Percentiles rank a stretch among this genome's conserved stretches.
Evolutionary conservation across 176 grass and related monocot species (phyloP).

Genomic region (Carex kokanica): DNA sequence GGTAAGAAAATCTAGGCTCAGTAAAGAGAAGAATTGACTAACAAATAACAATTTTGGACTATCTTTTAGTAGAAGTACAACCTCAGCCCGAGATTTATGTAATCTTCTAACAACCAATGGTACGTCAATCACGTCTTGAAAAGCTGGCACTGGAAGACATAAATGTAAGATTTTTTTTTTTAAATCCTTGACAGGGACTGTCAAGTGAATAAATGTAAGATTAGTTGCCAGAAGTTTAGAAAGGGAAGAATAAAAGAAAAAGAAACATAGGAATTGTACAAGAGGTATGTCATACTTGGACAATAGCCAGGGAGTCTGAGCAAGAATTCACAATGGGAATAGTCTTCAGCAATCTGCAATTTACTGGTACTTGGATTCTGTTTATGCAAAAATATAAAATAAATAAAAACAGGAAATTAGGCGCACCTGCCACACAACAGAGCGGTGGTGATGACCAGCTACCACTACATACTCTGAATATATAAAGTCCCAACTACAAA

Average conservation of each 20-base stretch:
- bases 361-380: neutral
- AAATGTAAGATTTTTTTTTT: slow-evolving; percentile 14
- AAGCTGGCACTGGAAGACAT: slow-evolving; percentile 76
- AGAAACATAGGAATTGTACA: neutral
- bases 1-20: slow-evolving; percentile 24
- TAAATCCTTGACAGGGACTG: too few species aligned
- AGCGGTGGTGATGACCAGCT: slow-evolving; percentile 85
- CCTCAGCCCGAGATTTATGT: slow-evolving; percentile 80
- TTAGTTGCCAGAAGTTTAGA: slow-evolving; percentile 11
- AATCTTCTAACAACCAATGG: slow-evolving; percentile 84
- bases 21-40: neutral
- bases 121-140: slow-evolving; percentile 92
- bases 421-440: slow-evolving; percentile 92
- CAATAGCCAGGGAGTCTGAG: slow-evolving; percentile 96
- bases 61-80: slow-evolving; percentile 24
- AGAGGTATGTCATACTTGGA: slow-evolving; percentile 59
- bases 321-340: slow-evolving; percentile 89
- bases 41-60: slow-evolving; percentile 4
- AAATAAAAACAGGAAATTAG: slow-evolving; percentile 2
- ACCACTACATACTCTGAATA: slow-evolving; percentile 91
- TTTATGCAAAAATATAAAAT: slow-evolving; percentile 2
- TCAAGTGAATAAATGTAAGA: slow-evolving; percentile 18
- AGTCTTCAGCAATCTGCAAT: slow-evolving; percentile 93
- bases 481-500: slow-evolving; percentile 96
- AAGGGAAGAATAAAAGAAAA: neutral